These are phyloP conservation scores for Chlorella sp. DNA, from an alignment of 139 green algal genomes.

Conservation along the genomic window DNA sequence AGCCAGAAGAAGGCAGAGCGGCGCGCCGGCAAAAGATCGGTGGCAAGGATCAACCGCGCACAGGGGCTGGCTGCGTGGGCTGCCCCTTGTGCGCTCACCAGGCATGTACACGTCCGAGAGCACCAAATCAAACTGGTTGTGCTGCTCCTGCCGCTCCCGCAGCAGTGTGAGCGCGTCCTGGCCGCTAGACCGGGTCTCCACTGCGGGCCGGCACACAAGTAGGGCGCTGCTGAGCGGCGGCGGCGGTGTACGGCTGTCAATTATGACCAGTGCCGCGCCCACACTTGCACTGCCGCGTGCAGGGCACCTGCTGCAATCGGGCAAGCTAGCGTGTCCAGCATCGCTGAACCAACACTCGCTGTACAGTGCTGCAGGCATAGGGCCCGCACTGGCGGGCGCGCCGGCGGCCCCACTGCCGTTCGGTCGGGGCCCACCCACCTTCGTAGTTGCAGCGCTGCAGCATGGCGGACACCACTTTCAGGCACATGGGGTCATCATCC, in stretches of 20 bases:
- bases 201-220: constrained; percentile 2
- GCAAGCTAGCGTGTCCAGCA: too few relatives aligned
- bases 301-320: too few relatives aligned
- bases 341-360: background rate
- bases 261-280: too few relatives aligned
- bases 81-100: constrained; percentile 41
- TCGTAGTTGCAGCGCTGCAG: constrained; percentile 86
- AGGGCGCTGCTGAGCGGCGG: background rate
- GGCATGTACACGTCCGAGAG: constrained; percentile 98
- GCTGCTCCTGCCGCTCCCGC: constrained; percentile 52
- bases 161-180: constrained; percentile 69
- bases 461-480: constrained; percentile 94
- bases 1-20: background rate
- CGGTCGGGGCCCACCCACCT: constrained; percentile 56
- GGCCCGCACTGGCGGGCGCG: background rate
- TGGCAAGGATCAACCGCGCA: background rate
- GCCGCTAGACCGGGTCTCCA: constrained; percentile 63
- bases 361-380: background rate
- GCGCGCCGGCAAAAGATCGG: background rate
- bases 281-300: too few relatives aligned
- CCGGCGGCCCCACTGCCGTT: too few relatives aligned
- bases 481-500: constrained; percentile 92
- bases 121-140: constrained; percentile 88
- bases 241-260: too few relatives aligned
- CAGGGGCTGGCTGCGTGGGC: background rate